phyloP scores from a whole-genome alignment of 441 rosid genomes.

The Erodium texanum region DNA sequence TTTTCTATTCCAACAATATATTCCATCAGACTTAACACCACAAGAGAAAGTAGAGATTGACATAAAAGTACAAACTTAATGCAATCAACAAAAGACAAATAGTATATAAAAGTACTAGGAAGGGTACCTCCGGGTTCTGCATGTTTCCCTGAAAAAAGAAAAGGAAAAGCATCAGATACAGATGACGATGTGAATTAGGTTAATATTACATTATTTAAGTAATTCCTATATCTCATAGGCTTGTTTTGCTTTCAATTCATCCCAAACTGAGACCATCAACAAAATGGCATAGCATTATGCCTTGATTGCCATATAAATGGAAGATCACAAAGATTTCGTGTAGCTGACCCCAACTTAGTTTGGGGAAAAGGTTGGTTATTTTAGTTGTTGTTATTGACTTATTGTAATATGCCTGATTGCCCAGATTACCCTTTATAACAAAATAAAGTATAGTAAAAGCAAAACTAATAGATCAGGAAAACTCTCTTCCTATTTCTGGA shows the following conservation, averaged over 20 bases:
- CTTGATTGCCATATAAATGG: not conserved
- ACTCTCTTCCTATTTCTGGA: not conserved
- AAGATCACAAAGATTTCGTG: not conserved
- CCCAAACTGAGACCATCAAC: not conserved
- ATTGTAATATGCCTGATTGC: not conserved
- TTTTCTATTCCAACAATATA: not conserved
- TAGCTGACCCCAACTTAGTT: not conserved
- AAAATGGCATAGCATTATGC: not conserved
- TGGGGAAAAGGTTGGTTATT: not conserved
- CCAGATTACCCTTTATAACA: not conserved
- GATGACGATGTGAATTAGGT: conserved; percentile 4
- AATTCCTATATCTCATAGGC: not conserved
- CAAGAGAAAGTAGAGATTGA: not conserved
- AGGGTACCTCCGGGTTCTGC: conserved; percentile 76
- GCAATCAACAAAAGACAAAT: conserved; percentile 1
- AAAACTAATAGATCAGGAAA: not conserved
- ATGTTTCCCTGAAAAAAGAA: conserved; percentile 71
- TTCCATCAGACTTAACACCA: not conserved
- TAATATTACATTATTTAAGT: not conserved
- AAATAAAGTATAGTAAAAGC: not conserved
- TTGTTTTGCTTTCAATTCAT: not conserved
- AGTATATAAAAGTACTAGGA: conserved; percentile 11
- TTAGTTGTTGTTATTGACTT: not conserved
- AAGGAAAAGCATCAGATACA: conserved; percentile 18
- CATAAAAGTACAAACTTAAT: not conserved